Base-by-base conservation (phyloP, 495 filamentous ascomycete species). In the Rhypophila decipiens region DNA sequence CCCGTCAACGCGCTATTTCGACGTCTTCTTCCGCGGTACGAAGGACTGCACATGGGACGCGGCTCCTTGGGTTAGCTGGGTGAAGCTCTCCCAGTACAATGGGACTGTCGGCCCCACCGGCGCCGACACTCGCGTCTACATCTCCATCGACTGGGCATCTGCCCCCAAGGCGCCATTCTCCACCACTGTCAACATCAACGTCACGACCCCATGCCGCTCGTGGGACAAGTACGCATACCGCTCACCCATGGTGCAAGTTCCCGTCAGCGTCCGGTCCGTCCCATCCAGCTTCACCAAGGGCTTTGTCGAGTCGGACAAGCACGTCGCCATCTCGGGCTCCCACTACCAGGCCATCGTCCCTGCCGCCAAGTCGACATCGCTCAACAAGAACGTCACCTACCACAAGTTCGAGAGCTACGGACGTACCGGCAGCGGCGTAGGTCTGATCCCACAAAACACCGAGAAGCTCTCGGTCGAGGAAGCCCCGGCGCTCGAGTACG, bases 11-110 rank as follows among this genome's bases (percentile, higher is more conserved):
- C 75, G 82, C 42, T 87, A 73, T 67, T 78, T 87, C 42, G 85
- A 87, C 31, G 69, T 89, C 51, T 89, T 80, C 59, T 74, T 70
- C 24, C 72, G 79, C 23, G 85, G 85, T 24, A 79, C 74, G 0
- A 58, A 70, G 17, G 66, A 66, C 15, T 83, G 83, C 57, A 60
- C 64, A 41, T 89, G 79, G 74, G 72, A 52, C 4, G 69, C 82
- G 22, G 62, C 71, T 4, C 67, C 75, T 1, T 64, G 67, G 44
- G 57, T 72, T 22, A 51, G 72, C 3, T 87, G 80, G 72, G 71
- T 88, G 23, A 73, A 70, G 40, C 65, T 82, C 8, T 76, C 77
- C 2, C 70, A 75, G 23, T 66, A 63, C 12, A 71, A 69, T 0
- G 85, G 85, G 11, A 73, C 54, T 15, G 69, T 87, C 40, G 64